Conservation (phyloP, 2,329 filamentous ascomycete species). For the Aspergillus sp. region DNA sequence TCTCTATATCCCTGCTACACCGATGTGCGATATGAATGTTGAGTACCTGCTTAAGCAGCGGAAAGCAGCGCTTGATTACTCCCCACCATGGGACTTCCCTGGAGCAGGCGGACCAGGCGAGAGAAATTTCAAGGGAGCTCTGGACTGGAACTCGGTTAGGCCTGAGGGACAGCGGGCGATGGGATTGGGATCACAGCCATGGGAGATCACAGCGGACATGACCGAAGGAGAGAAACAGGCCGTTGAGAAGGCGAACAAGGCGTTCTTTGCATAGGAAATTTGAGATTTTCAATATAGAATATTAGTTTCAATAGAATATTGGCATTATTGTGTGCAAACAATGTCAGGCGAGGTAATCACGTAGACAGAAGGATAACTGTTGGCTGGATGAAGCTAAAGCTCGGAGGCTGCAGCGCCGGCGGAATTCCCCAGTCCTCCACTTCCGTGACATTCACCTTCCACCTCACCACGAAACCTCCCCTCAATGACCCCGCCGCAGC, state of each 20-base stretch:
- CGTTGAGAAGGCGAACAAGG: constrained; percentile 54
- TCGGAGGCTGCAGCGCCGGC: background rate
- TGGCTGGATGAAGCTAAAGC: background rate
- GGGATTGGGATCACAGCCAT: constrained; percentile 52
- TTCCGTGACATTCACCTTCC: constrained; percentile 1
- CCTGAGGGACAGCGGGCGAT: constrained; percentile 55
- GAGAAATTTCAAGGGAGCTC: constrained; percentile 36
- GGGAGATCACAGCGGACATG: constrained; percentile 50
- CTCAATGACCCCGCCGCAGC: constrained; percentile 34
- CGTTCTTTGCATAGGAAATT: constrained; percentile 44
- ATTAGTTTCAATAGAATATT: background rate
- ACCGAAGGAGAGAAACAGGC: constrained; percentile 52
- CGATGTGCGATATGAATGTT: constrained; percentile 73
- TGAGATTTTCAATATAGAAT: background rate
- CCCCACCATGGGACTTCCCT: constrained; percentile 69
- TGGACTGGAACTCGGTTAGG: constrained; percentile 41
- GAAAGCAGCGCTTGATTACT: constrained; percentile 67
- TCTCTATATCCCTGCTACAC: constrained; percentile 84
- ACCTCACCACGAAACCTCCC: constrained; percentile 11
- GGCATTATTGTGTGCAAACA: background rate
- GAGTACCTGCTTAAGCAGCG: constrained; percentile 70
- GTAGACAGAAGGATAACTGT: background rate
- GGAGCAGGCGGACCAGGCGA: constrained; percentile 52
- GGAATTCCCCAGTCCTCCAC: background rate
- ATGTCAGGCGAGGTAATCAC: background rate